A percentile compares a stretch with the other conserved stretches of the same genome.
Evolutionary conservation across 139 green algal species (phyloP).

Genomic region (Axilococcus clingmanii): DNA sequence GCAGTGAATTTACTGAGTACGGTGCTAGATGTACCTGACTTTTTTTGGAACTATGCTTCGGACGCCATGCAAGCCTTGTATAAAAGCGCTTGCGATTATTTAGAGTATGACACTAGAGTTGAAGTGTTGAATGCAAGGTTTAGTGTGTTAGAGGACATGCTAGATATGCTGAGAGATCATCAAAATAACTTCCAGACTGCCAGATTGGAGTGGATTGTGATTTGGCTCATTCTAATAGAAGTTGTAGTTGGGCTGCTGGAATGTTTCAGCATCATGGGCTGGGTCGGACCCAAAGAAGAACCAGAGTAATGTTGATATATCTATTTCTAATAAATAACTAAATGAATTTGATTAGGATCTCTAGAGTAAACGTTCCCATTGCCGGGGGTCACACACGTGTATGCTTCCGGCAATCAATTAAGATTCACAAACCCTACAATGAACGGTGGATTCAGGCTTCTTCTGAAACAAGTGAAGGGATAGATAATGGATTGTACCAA

Average conservation of each 20-base stretch:
- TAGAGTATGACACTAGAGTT: constrained; percentile 51
- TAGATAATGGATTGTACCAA: no score
- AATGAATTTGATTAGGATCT: no score
- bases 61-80: constrained; percentile 67
- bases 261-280: constrained; percentile 38
- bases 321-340: background rate
- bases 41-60: constrained; percentile 62
- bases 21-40: constrained; percentile 58
- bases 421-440: no score
- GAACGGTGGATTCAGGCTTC: no score
- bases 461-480: no score
- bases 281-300: constrained; percentile 6
- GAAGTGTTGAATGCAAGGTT: constrained; percentile 50
- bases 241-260: constrained; percentile 47
- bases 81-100: constrained; percentile 60
- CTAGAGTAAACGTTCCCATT: no score
- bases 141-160: constrained; percentile 66
- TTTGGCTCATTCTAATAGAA: constrained; percentile 39
- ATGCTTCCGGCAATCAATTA: no score
- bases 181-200: constrained; percentile 48
- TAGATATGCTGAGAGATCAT: constrained; percentile 63
- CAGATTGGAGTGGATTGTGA: constrained; percentile 61
- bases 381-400: no score
- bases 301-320: background rate
- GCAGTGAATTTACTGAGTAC: constrained; percentile 58